phyloP scores from a whole-genome alignment of 768 basidiomycete genomes.

The Mrakia frigida region DNA sequence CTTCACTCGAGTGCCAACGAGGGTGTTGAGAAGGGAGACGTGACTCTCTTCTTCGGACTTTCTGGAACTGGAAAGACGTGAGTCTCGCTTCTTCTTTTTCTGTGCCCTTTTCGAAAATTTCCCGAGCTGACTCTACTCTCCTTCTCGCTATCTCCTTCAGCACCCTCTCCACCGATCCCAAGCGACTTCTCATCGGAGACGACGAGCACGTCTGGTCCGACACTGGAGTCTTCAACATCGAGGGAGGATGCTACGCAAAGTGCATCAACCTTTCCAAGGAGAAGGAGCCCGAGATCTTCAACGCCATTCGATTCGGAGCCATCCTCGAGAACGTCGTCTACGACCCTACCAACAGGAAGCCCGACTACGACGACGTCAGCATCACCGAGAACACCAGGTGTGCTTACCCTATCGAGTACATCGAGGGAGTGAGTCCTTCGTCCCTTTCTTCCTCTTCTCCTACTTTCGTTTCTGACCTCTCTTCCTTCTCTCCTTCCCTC shows the following conservation, averaged over 20 bases:
- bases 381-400: slow-evolving; percentile 99
- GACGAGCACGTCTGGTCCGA: slow-evolving; percentile 99
- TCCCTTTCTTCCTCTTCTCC: background rate
- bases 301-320: slow-evolving; percentile 87
- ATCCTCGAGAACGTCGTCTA: slow-evolving; percentile 99
- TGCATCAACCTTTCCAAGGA: slow-evolving; percentile 80
- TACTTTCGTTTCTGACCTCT: background rate
- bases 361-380: slow-evolving; percentile 92
- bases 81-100: slow-evolving; percentile 27
- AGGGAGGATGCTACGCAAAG: slow-evolving; percentile 99
- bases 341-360: slow-evolving; percentile 68
- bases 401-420: slow-evolving; percentile 97
- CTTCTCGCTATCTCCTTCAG: slow-evolving; percentile 35
- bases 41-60: slow-evolving; percentile 97
- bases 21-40: slow-evolving; percentile 78
- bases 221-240: slow-evolving; percentile 98
- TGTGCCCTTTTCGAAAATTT: background rate
- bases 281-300: slow-evolving; percentile 87
- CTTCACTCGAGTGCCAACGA: slow-evolving; percentile 98
- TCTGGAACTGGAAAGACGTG: slow-evolving; percentile 94
- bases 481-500: background rate
- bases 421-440: slow-evolving; percentile 47
- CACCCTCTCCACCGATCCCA: slow-evolving; percentile 92
- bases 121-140: background rate
- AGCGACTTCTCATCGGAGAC: slow-evolving; percentile 90